Evolutionary conservation across 2,329 filamentous ascomycete species (phyloP), one percentile per base, ranked within the genome.

Genomic region (Verticillium nubilum): DNA sequence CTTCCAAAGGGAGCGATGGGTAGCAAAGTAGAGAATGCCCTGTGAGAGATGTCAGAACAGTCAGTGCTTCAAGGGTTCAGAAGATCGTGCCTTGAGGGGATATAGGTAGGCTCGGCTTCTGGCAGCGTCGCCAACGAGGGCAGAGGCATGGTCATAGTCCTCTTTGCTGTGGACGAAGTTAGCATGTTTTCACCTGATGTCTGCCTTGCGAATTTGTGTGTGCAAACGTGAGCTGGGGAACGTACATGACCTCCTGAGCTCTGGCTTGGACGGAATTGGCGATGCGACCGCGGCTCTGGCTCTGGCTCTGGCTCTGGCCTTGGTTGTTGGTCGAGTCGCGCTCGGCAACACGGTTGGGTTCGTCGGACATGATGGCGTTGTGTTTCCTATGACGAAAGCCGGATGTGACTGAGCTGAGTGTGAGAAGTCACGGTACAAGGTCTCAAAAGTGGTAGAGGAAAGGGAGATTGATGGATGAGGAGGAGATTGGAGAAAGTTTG

Each of bases 41-140:
- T 84, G 66, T 61, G n/a, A 10, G 56, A 2, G 54, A 63, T 52
- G 66, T 60, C 23, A 42, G 58, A 42, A 25, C 19, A 19, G 53
- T 58, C 31, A 57, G 35, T 26, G 17, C 33, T 58, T 27, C 52
- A 54, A 13, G 42, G 42, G 60, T 47, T 17, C 19, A 9, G 29
- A 15, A 25, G 31, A 35, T 25, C 53, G 29, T 31, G 23, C 58
- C 78, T 83, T 92, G 74, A 97, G 81, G 27, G 94, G 94, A 74
- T 97, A 97, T 63, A 96, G 57, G 54, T 66, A 66, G 13, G 92
- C 86, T 56, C 86, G 85, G 64, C 92, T 96, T 67, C 81, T 85
- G 57, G 87, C 84, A 31, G 91, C 90, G 68, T 91, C 86, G 47
- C 81, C 75, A 50, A 91, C 80, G 37, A 92, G 78, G 17, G 74